A percentile compares a stretch with the other conserved stretches of the same genome.
These are phyloP conservation scores for Scutellaria barbata DNA, from an alignment of 257 asterid genomes.

Conservation along the genomic window DNA sequence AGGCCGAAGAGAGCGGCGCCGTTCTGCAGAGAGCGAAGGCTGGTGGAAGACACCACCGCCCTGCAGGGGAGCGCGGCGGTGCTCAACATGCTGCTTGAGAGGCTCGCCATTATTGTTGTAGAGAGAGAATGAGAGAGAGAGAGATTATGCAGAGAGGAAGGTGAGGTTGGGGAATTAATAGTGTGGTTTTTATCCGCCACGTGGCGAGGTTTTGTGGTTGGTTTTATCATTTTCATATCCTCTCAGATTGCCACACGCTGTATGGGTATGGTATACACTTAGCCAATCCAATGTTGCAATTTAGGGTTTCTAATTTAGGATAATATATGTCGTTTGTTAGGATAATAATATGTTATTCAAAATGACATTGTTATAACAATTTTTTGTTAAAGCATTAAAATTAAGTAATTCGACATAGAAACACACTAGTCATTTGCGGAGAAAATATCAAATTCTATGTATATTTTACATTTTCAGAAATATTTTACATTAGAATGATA, in stretches of 20 bases:
- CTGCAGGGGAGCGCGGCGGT: conserved; percentile 56
- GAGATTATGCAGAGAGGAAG: not conserved
- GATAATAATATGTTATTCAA: too few relatives aligned
- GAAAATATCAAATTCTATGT: too few relatives aligned
- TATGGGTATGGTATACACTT: too few relatives aligned
- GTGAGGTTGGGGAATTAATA: not conserved
- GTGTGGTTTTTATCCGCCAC: not conserved
- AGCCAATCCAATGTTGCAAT: too few relatives aligned
- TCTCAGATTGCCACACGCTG: not conserved
- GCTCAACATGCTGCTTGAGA: conserved; percentile 56
- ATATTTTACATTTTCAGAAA: too few relatives aligned
- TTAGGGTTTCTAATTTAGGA: too few relatives aligned
- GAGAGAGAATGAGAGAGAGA: not conserved
- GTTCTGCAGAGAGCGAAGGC: conserved; percentile 51
- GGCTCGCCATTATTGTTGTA: conserved; percentile 46
- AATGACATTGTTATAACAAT: too few relatives aligned
- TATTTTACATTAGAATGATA: too few relatives aligned
- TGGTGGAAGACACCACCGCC: conserved; percentile 31
- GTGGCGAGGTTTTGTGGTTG: not conserved
- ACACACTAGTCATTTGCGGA: too few relatives aligned
- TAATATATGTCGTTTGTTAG: too few relatives aligned
- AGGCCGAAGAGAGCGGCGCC: conserved; percentile 45
- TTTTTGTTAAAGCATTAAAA: too few relatives aligned
- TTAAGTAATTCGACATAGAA: too few relatives aligned
- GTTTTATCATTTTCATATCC: not conserved